Conservation (phyloP, 2,329 filamentous ascomycete species). For the Cryphonectria parasitica region DNA sequence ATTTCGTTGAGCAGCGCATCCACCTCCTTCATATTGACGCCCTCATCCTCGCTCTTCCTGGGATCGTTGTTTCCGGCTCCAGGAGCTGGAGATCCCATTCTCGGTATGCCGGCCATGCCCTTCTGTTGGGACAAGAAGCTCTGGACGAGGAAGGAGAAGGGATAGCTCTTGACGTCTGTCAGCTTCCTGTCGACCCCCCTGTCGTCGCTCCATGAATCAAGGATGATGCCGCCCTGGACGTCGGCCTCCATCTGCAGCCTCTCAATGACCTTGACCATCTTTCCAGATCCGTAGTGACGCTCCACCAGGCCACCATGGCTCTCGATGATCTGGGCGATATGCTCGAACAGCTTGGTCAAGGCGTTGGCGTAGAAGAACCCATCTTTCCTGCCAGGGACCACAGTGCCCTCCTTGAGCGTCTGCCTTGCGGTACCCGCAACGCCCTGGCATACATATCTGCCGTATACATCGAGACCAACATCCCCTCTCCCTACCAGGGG, state of each 20-base stretch:
- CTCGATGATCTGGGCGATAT: constrained; percentile 96
- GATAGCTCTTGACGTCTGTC: constrained; percentile 96
- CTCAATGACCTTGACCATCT: constrained; percentile 95
- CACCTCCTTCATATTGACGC: constrained; percentile 95
- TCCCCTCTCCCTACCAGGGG: constrained; percentile 89
- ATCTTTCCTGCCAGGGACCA: constrained; percentile 63
- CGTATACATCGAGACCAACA: constrained; percentile 91
- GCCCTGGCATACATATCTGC: constrained; percentile 92
- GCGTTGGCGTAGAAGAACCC: constrained; percentile 91
- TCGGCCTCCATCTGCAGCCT: constrained; percentile 92
- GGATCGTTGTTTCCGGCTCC: constrained; percentile 50
- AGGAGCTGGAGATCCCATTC: constrained; percentile 76
- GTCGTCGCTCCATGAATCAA: constrained; percentile 96
- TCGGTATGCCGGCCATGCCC: constrained; percentile 61
- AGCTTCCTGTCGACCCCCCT: constrained; percentile 80
- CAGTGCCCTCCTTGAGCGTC: constrained; percentile 73
- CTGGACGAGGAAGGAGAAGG: constrained; percentile 95
- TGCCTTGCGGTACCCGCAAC: constrained; percentile 82
- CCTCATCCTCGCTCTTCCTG: constrained; percentile 80
- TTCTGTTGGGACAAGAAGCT: constrained; percentile 82
- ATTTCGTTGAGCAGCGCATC: constrained; percentile 87
- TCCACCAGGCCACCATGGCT: constrained; percentile 89
- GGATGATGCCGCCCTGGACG: constrained; percentile 90
- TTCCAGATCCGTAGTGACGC: constrained; percentile 87
- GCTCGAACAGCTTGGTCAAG: constrained; percentile 90